Evolutionary conservation across 2,329 filamentous ascomycete species (phyloP).

Genomic region (Podosphaera fusca): DNA sequence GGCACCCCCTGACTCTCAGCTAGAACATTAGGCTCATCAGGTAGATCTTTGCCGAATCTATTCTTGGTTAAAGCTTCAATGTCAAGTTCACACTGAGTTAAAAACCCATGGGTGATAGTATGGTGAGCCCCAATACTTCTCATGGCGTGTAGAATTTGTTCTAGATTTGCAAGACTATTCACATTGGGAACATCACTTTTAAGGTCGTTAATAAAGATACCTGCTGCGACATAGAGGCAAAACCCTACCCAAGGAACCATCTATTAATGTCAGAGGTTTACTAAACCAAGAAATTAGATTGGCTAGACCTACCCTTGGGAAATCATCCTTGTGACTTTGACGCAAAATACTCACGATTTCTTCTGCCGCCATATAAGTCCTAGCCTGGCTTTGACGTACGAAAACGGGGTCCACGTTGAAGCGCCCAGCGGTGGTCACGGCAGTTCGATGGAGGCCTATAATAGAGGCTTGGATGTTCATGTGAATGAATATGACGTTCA

Average conservation of each 20-base stretch:
- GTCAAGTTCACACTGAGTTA: constrained; percentile 70
- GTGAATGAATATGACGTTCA: constrained; percentile 60
- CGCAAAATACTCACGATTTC: constrained; percentile 71
- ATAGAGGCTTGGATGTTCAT: constrained; percentile 72
- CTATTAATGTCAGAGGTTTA: constrained; percentile 19
- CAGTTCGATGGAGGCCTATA: constrained; percentile 76
- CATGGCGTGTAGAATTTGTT: constrained; percentile 61
- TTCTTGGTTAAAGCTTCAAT: constrained; percentile 27
- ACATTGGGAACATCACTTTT: constrained; percentile 17
- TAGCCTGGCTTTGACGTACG: constrained; percentile 44
- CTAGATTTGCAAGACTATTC: constrained; percentile 26
- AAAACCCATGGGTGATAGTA: constrained; percentile 55
- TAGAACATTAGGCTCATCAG: constrained; percentile 6
- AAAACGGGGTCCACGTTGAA: constrained; percentile 41
- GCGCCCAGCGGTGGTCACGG: constrained; percentile 60
- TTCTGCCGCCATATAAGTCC: constrained; percentile 57
- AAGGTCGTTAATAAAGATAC: constrained; percentile 63
- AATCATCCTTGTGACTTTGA: constrained; percentile 46
- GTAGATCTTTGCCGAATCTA: not conserved
- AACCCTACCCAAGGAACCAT: constrained; percentile 61
- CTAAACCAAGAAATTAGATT: constrained; percentile 4
- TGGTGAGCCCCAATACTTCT: constrained; percentile 52
- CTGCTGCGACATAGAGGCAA: constrained; percentile 63
- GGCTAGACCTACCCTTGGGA: constrained; percentile 33
- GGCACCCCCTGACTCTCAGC: constrained; percentile 4